phyloP scores from a whole-genome alignment of 305 asterid species.

The Fraxinus albicans region DNA sequence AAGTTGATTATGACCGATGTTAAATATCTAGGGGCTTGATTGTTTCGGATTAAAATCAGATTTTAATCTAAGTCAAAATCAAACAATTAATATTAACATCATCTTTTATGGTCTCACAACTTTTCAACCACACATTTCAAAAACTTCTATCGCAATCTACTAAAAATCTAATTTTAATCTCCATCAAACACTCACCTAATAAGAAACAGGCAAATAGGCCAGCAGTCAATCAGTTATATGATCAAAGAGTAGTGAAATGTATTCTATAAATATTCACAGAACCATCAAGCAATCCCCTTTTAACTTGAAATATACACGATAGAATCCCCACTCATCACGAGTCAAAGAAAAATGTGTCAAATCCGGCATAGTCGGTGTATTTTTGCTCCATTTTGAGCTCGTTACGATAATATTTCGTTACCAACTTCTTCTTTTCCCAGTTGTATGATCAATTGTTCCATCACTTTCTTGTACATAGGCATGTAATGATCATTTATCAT shows the following conservation, averaged over 20 bases:
- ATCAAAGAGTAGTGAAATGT: too few species aligned
- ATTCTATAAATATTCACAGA: background rate
- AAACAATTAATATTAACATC: too few species aligned
- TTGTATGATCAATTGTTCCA: conserved; percentile 75
- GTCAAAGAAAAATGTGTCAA: background rate
- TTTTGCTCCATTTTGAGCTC: conserved; percentile 9
- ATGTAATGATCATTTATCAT: conserved; percentile 94
- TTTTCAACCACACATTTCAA: too few species aligned
- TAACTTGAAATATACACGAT: background rate
- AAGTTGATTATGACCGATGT: background rate
- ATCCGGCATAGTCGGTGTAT: conserved; percentile 13
- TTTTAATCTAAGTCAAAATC: too few species aligned
- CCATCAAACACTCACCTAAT: too few species aligned
- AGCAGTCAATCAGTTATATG: too few species aligned
- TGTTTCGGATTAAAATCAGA: too few species aligned
- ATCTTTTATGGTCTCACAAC: too few species aligned
- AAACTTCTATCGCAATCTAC: too few species aligned
- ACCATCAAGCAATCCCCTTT: background rate
- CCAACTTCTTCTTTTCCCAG: conserved; percentile 63
- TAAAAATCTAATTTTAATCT: too few species aligned
- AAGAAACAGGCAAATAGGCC: too few species aligned
- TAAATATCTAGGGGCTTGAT: too few species aligned
- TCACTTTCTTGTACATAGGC: conserved; percentile 94
- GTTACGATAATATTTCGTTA: conserved; percentile 25
- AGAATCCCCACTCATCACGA: background rate